Percentiles rank a stretch among this genome's conserved stretches.
phyloP scores from a whole-genome alignment of 139 green algal genomes.

The Limnomonas spitsbergensis region DNA sequence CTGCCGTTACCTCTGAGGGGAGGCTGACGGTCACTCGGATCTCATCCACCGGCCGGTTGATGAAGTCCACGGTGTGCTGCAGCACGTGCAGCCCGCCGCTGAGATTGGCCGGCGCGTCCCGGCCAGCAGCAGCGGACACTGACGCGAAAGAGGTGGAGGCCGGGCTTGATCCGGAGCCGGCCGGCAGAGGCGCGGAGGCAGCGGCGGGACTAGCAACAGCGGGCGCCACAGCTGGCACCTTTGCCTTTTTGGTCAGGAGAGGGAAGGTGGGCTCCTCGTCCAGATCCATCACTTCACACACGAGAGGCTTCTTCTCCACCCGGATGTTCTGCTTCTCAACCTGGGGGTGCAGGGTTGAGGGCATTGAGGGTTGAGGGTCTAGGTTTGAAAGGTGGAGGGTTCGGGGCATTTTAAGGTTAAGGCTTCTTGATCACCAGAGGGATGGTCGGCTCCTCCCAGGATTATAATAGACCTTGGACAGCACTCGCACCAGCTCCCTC shows the following conservation, averaged over 20 bases:
- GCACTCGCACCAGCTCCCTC: too few relatives aligned
- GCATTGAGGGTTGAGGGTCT: background rate
- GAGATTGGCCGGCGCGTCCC: background rate
- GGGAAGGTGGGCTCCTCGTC: constrained; percentile 47
- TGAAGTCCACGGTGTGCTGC: constrained; percentile 24
- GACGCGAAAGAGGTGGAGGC: background rate
- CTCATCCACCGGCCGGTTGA: constrained; percentile 30
- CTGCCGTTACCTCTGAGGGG: background rate
- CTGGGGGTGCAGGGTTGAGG: too few relatives aligned
- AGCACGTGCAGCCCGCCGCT: background rate
- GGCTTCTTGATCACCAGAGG: too few relatives aligned
- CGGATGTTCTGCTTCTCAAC: constrained; percentile 33
- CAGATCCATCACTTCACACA: constrained; percentile 43
- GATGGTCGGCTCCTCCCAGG: too few relatives aligned
- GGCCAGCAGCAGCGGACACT: background rate
- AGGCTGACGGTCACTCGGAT: constrained; percentile 25
- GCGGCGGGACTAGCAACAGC: background rate
- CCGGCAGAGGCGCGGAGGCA: background rate
- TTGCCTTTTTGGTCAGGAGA: constrained; percentile 30
- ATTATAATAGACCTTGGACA: too few relatives aligned
- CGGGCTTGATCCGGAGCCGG: too few relatives aligned
- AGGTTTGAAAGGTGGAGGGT: too few relatives aligned
- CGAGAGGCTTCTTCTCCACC: constrained; percentile 38
- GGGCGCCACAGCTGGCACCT: background rate
- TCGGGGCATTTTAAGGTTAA: too few relatives aligned